A percentile compares a stretch with the other conserved stretches of the same genome.
Evolutionary conservation across 768 basidiomycete species (phyloP).

Genomic region (Termitomyces sp.): DNA sequence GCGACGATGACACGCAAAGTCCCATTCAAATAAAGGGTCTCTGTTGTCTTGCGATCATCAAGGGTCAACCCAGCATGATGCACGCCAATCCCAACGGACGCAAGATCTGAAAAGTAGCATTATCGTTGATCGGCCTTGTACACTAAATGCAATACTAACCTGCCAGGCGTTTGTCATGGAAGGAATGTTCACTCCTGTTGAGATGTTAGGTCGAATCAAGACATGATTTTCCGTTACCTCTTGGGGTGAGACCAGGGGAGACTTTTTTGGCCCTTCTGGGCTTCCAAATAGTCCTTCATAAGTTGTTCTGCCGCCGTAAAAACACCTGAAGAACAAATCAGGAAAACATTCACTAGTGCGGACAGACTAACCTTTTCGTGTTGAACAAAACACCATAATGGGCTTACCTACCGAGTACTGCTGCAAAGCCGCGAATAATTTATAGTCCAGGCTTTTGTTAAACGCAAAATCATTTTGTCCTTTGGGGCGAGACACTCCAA

Average conservation of each 20-base stretch:
- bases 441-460: constrained; percentile 63
- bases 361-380: constrained; percentile 65
- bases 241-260: constrained; percentile 70
- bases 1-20: constrained; percentile 67
- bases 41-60: constrained; percentile 70
- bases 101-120: constrained; percentile 44
- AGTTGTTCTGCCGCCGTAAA: constrained; percentile 73
- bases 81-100: constrained; percentile 74
- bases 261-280: constrained; percentile 39
- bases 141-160: constrained; percentile 34
- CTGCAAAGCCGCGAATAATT: constrained; percentile 69
- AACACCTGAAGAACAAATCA: constrained; percentile 37
- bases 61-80: constrained; percentile 87
- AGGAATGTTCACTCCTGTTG: constrained; percentile 49
- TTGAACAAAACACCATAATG: constrained; percentile 84
- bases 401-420: constrained; percentile 78
- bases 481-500: constrained; percentile 61
- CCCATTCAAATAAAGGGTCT: constrained; percentile 68
- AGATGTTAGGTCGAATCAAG: constrained; percentile 1
- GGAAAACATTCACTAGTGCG: neutral
- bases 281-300: constrained; percentile 65
- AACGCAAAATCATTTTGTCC: constrained; percentile 80
- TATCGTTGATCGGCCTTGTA: neutral
- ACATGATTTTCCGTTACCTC: constrained; percentile 32
- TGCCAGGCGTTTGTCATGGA: constrained; percentile 65